phyloP scores from a whole-genome alignment of 805 yeast genomes.

The Candida mattraensis region DNA sequence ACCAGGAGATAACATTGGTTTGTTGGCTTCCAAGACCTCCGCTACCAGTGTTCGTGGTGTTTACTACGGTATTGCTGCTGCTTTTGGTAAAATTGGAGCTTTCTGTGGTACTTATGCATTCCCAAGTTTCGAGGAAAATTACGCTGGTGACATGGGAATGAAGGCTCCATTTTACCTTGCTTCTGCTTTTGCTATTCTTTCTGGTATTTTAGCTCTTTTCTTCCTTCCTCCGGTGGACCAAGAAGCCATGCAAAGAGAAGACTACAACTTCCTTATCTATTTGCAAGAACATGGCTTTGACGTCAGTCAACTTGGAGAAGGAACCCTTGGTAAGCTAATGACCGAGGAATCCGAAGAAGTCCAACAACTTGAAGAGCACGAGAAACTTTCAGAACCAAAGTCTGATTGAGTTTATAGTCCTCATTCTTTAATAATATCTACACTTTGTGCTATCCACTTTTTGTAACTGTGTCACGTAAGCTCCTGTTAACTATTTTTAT shows the following conservation, averaged over 20 bases:
- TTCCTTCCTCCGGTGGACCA: constrained; percentile 82
- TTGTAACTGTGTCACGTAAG: too few relatives aligned
- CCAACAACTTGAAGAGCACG: constrained; percentile 12
- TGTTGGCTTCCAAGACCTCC: constrained; percentile 80
- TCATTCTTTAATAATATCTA: too few relatives aligned
- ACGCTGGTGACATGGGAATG: constrained; percentile 61
- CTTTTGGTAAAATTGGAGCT: constrained; percentile 89
- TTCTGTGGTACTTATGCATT: constrained; percentile 87
- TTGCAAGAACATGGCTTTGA: constrained; percentile 72
- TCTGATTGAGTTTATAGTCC: too few relatives aligned
- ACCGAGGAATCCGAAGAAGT: constrained; percentile 12
- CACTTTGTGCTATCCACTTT: too few relatives aligned
- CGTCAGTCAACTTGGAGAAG: constrained; percentile 52
- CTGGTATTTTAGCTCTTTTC: constrained; percentile 68
- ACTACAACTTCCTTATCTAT: constrained; percentile 65
- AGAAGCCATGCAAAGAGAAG: constrained; percentile 78
- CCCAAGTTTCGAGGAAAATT: constrained; percentile 70
- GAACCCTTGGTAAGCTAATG: constrained; percentile 25
- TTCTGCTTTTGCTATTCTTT: constrained; percentile 69
- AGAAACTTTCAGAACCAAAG: too few relatives aligned
- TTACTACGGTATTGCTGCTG: constrained; percentile 89
- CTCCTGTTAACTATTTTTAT: too few relatives aligned
- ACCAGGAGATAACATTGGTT: constrained; percentile 90
- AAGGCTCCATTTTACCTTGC: constrained; percentile 83
- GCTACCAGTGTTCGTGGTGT: constrained; percentile 90